phyloP scores from a whole-genome alignment of 129 eudicot genomes.

The Lactuca saligna region DNA sequence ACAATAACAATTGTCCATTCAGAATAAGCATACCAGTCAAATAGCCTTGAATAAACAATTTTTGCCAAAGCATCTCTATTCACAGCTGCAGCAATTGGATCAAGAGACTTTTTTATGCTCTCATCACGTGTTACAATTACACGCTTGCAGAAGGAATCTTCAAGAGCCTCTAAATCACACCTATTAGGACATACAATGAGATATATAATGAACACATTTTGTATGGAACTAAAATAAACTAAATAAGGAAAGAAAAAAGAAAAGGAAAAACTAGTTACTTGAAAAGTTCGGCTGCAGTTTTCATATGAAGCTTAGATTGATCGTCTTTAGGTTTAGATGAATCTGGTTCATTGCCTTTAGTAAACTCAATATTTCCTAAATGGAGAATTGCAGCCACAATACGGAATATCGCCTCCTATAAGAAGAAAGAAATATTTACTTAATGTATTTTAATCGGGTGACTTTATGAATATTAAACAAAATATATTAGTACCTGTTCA shows the following conservation, averaged over 20 bases:
- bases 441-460: background rate
- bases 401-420: conserved; percentile 91
- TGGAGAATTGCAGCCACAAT: conserved; percentile 95
- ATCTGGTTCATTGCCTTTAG: conserved; percentile 67
- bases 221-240: background rate
- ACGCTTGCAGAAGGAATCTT: conserved; percentile 91
- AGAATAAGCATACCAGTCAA: conserved; percentile 70
- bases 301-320: conserved; percentile 74
- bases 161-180: conserved; percentile 73
- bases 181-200: conserved; percentile 34
- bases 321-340: conserved; percentile 91
- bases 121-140: conserved; percentile 92
- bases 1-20: conserved; percentile 17
- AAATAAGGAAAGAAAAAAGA: background rate
- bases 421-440: conserved; percentile 10
- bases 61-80: conserved; percentile 95
- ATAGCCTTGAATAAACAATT: conserved; percentile 78
- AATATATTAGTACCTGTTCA: conserved; percentile 63
- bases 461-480: background rate
- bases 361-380: conserved; percentile 81
- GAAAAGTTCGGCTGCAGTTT: conserved; percentile 75
- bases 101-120: conserved; percentile 76
- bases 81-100: conserved; percentile 69
- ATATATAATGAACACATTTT: background rate
- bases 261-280: conserved; percentile 41